Percentiles rank a stretch among this genome's conserved stretches.
These are phyloP conservation scores for Oryza punctata DNA, from an alignment of 176 grass and related monocot genomes.

Conservation along the genomic window DNA sequence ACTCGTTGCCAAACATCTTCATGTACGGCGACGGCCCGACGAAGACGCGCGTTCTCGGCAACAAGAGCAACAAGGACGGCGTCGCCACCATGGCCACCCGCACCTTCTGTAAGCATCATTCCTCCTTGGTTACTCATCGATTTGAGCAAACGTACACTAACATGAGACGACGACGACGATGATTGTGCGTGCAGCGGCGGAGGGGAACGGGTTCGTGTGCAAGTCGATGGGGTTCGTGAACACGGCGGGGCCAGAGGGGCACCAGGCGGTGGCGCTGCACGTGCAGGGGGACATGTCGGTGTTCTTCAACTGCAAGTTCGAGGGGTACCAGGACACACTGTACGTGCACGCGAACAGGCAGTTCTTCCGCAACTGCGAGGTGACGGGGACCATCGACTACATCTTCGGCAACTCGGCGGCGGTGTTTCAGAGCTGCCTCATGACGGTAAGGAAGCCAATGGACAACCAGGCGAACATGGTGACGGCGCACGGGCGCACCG, in stretches of 20 bases:
- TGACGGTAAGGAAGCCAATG: constrained; percentile 75
- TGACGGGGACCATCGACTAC: constrained; percentile 79
- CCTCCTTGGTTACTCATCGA: no score
- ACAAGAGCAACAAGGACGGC: constrained; percentile 56
- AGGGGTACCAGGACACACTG: constrained; percentile 86
- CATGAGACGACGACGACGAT: neutral
- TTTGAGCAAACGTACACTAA: neutral
- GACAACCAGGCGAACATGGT: constrained; percentile 66
- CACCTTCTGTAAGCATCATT: constrained; percentile 60
- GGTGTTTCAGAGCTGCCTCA: constrained; percentile 83
- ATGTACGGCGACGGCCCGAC: constrained; percentile 90
- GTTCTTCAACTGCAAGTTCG: constrained; percentile 85
- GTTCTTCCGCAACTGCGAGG: constrained; percentile 86
- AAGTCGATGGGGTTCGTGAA: constrained; percentile 83
- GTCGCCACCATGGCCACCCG: constrained; percentile 59
- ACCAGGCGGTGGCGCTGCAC: constrained; percentile 87
- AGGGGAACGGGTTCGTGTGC: constrained; percentile 75
- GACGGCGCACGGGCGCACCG: constrained; percentile 73
- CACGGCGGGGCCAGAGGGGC: constrained; percentile 77
- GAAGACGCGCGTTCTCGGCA: constrained; percentile 49
- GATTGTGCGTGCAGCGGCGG: constrained; percentile 46
- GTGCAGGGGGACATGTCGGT: constrained; percentile 59
- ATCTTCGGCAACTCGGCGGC: constrained; percentile 85
- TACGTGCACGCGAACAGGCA: constrained; percentile 73
- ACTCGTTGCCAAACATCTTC: constrained; percentile 57